phyloP scores from a whole-genome alignment of 208 protist species.

The Crithidia sp. region DNA sequence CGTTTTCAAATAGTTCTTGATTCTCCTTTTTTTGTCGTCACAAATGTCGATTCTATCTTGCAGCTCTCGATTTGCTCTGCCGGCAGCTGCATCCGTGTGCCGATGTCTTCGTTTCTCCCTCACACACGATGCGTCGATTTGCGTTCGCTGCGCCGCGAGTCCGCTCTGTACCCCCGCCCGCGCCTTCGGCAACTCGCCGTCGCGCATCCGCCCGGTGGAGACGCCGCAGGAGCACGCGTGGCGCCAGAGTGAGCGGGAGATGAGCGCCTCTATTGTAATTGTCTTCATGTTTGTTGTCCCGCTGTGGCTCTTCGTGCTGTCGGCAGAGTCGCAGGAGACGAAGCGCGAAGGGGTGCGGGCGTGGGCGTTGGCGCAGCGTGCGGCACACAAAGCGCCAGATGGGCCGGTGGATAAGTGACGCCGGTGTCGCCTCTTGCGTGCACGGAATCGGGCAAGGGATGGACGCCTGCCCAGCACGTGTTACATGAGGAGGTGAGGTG shows the following conservation, averaged over 20 bases:
- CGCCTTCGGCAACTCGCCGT: slow-evolving; percentile 58
- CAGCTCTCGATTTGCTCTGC: no score
- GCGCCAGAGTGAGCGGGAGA: slow-evolving; percentile 59
- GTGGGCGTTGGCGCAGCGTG: slow-evolving; percentile 39
- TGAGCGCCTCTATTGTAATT: slow-evolving; percentile 52
- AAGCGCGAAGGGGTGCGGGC: slow-evolving; percentile 41
- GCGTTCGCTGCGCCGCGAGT: not conserved
- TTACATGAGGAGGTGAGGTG: no score
- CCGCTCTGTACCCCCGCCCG: not conserved
- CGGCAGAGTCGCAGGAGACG: slow-evolving; percentile 34
- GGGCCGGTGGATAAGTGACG: not conserved
- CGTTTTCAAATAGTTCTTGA: no score
- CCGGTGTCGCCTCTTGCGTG: no score
- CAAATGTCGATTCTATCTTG: no score
- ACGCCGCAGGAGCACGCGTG: slow-evolving; percentile 37
- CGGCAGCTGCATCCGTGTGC: no score
- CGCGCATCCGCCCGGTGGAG: slow-evolving; percentile 57
- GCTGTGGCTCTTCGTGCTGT: slow-evolving; percentile 55
- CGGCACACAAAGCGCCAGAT: not conserved
- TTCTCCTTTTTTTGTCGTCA: no score
- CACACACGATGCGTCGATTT: not conserved
- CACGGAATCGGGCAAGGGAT: no score
- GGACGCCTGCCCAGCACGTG: no score
- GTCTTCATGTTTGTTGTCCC: slow-evolving; percentile 62
- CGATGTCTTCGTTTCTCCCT: not conserved